Conservation (phyloP, 106 monocot genomes). For the Dioscorea zingiberensis region DNA sequence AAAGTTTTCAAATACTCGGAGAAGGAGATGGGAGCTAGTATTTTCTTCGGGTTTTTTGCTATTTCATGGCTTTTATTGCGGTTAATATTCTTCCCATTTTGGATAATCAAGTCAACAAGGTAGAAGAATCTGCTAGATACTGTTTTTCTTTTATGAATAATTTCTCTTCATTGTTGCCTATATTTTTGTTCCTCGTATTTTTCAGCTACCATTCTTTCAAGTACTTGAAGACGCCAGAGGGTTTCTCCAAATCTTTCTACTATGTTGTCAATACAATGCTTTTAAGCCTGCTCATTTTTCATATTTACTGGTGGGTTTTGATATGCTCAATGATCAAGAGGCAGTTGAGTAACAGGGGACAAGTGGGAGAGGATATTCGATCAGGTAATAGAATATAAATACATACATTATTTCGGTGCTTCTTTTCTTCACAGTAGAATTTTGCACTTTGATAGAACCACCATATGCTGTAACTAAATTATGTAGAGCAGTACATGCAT, state of each 20-base stretch:
- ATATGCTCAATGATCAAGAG: slow-evolving; percentile 73
- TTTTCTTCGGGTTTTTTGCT: slow-evolving; percentile 80
- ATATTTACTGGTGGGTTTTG: slow-evolving; percentile 92
- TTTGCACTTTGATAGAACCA: too few species aligned
- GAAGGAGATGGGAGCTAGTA: slow-evolving; percentile 71
- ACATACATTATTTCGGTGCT: too few species aligned
- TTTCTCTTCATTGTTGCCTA: background rate
- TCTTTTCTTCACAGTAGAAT: too few species aligned
- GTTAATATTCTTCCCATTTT: slow-evolving; percentile 81
- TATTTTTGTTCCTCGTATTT: background rate
- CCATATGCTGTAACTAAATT: too few species aligned
- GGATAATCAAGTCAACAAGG: slow-evolving; percentile 84
- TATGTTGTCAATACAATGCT: slow-evolving; percentile 88
- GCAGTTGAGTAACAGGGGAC: slow-evolving; percentile 70
- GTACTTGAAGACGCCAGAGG: slow-evolving; percentile 12
- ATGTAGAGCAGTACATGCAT: too few species aligned
- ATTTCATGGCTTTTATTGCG: slow-evolving; percentile 73
- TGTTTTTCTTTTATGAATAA: background rate
- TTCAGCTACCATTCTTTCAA: slow-evolving; percentile 52
- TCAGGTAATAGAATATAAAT: slow-evolving; percentile 47
- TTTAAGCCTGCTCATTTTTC: slow-evolving; percentile 63
- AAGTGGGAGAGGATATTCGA: slow-evolving; percentile 91
- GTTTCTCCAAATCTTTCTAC: slow-evolving; percentile 44
- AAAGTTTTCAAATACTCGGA: slow-evolving; percentile 93
- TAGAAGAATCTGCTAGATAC: background rate